Percentiles rank a stretch among this genome's conserved stretches.
Evolutionary conservation across 768 basidiomycete species (phyloP).

Genomic region (Amanita pallidorosea): DNA sequence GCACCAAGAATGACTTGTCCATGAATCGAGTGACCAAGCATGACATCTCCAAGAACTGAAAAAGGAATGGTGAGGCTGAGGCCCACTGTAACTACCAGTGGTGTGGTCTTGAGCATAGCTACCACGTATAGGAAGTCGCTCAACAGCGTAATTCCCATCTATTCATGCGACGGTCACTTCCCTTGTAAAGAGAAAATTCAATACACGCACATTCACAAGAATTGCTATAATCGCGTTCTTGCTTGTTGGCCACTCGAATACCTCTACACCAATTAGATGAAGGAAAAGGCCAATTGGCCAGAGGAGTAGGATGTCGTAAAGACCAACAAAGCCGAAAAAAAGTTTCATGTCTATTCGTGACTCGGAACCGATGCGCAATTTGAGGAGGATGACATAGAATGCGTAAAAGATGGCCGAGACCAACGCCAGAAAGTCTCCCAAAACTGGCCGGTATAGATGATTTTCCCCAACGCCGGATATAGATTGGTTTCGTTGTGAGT

Average conservation of each 20-base stretch:
- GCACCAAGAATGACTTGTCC: slow-evolving; percentile 65
- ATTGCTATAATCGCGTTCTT: slow-evolving; percentile 26
- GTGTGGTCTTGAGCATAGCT: slow-evolving; percentile 96
- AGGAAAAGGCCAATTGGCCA: slow-evolving; percentile 76
- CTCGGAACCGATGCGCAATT: slow-evolving; percentile 74
- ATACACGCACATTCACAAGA: slow-evolving; percentile 25
- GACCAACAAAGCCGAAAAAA: slow-evolving; percentile 90
- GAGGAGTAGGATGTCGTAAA: slow-evolving; percentile 67
- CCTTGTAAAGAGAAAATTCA: background rate
- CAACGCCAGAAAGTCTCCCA: slow-evolving; percentile 80
- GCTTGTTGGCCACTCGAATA: slow-evolving; percentile 59
- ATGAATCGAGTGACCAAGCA: slow-evolving; percentile 47
- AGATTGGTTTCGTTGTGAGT: slow-evolving; percentile 33
- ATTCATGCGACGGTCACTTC: background rate
- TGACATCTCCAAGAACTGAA: slow-evolving; percentile 74
- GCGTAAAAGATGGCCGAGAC: slow-evolving; percentile 86
- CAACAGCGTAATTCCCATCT: slow-evolving; percentile 79
- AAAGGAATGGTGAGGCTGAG: slow-evolving; percentile 90
- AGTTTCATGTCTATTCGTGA: slow-evolving; percentile 87
- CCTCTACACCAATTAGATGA: slow-evolving; percentile 61
- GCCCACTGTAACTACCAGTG: slow-evolving; percentile 86
- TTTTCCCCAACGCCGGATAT: slow-evolving; percentile 8
- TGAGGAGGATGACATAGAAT: slow-evolving; percentile 80
- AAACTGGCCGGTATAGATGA: slow-evolving; percentile 27
- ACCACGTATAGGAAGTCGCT: slow-evolving; percentile 83